A percentile compares a stretch with the other conserved stretches of the same genome.
Evolutionary conservation across 148 eudicot species (phyloP).

Genomic region (Rhododendron kiyosumense): DNA sequence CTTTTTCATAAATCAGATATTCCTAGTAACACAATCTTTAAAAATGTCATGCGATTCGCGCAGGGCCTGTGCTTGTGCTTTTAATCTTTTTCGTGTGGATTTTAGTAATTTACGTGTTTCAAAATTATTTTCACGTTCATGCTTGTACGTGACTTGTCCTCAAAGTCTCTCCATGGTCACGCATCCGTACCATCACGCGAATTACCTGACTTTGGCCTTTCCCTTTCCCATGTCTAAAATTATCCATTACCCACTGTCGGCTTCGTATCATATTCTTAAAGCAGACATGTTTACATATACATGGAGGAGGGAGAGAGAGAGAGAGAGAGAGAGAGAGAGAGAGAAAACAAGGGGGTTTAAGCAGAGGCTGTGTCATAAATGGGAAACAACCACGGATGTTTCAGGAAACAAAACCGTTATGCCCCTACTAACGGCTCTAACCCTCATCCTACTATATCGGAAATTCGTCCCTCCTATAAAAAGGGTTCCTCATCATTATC

Average conservation of each 20-base stretch:
- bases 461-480: not conserved
- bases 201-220: too few relatives aligned
- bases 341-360: not conserved
- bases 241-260: not conserved
- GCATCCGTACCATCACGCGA: too few relatives aligned
- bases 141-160: accelerated
- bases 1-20: too few relatives aligned
- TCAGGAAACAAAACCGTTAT: slow-evolving; percentile 1
- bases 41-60: too few relatives aligned
- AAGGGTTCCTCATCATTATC: not conserved
- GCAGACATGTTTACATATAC: not conserved
- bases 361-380: slow-evolving; percentile 4
- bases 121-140: too few relatives aligned
- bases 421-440: not conserved
- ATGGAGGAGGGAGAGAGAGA: not conserved
- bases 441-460: not conserved
- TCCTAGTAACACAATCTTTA: too few relatives aligned
- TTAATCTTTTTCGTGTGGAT: too few relatives aligned
- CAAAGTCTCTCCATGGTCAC: too few relatives aligned
- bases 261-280: not conserved
- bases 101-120: too few relatives aligned
- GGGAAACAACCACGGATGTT: slow-evolving; percentile 29
- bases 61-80: too few relatives aligned
- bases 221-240: not conserved
- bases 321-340: not conserved